Conservation (phyloP, 2,329 filamentous ascomycete species). For the Alternaria arbusti region DNA sequence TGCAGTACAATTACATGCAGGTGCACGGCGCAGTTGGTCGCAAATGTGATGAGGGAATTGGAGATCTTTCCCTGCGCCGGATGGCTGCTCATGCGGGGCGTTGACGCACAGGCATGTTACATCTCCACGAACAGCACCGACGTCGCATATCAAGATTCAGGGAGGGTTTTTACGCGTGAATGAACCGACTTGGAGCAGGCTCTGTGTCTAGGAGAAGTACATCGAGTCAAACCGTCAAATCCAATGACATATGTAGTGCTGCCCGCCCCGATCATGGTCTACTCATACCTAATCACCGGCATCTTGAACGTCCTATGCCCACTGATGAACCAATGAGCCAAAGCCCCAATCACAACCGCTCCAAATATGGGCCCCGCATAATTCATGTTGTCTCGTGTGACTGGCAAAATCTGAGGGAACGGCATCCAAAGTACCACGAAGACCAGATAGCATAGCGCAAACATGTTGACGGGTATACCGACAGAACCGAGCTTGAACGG, state of each 20-base stretch:
- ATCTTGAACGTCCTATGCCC: slow-evolving; percentile 30
- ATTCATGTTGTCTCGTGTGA: slow-evolving; percentile 40
- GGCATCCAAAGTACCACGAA: slow-evolving; percentile 41
- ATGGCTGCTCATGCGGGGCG: neutral
- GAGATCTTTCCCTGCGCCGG: neutral
- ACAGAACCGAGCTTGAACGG: slow-evolving; percentile 36
- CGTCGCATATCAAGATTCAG: neutral
- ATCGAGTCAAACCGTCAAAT: neutral
- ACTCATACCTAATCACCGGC: slow-evolving; percentile 31
- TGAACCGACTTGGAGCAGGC: neutral
- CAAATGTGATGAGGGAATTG: neutral
- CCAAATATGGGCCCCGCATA: slow-evolving; percentile 39
- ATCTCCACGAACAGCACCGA: too few relatives aligned
- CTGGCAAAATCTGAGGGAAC: slow-evolving; percentile 35
- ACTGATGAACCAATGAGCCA: slow-evolving; percentile 29
- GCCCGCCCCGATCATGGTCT: neutral
- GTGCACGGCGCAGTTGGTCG: neutral
- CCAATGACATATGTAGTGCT: neutral
- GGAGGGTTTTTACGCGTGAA: neutral
- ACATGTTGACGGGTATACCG: slow-evolving; percentile 34
- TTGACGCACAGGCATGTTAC: too few relatives aligned
- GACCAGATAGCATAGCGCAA: slow-evolving; percentile 30
- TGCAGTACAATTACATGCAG: neutral
- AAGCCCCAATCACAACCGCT: slow-evolving; percentile 29
- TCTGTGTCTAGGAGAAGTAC: neutral